Percentiles rank a stretch among this genome's conserved stretches.
These are phyloP conservation scores for Ophiostoma sp. DNA, from an alignment of 2,329 filamentous ascomycete genomes.

Conservation along the genomic window DNA sequence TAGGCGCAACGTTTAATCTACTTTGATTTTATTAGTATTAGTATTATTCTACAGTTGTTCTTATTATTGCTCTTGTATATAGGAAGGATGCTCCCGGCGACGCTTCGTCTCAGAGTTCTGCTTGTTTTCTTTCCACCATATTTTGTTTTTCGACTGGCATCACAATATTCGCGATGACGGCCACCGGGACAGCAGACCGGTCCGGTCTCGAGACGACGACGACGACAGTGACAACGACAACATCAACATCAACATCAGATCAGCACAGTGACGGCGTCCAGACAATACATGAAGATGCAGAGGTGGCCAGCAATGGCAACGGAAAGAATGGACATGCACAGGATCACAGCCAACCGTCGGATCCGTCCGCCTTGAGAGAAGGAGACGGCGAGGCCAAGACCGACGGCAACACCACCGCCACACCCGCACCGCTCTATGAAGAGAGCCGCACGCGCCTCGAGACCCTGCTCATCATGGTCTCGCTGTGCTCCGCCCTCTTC, in stretches of 20 bases:
- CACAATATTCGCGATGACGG: neutral
- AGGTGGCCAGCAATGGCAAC: neutral
- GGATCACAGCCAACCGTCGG: neutral
- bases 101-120: neutral
- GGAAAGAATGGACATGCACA: neutral
- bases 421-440: conserved; percentile 21
- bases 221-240: neutral
- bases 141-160: neutral
- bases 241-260: neutral
- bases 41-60: neutral
- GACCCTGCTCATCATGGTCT: conserved; percentile 36
- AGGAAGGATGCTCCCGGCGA: conserved; percentile 4
- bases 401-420: neutral
- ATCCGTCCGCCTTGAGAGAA: neutral
- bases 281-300: neutral
- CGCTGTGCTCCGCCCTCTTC: conserved; percentile 40
- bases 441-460: conserved; percentile 31
- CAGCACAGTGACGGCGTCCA: neutral
- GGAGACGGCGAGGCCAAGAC: neutral
- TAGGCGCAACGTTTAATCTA: neutral
- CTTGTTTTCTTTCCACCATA: neutral
- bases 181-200: neutral
- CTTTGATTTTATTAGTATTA: neutral
- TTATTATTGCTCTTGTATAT: neutral
- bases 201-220: neutral